These are phyloP conservation scores for Medicago arabica DNA, from an alignment of 306 rosid genomes.

Conservation along the genomic window DNA sequence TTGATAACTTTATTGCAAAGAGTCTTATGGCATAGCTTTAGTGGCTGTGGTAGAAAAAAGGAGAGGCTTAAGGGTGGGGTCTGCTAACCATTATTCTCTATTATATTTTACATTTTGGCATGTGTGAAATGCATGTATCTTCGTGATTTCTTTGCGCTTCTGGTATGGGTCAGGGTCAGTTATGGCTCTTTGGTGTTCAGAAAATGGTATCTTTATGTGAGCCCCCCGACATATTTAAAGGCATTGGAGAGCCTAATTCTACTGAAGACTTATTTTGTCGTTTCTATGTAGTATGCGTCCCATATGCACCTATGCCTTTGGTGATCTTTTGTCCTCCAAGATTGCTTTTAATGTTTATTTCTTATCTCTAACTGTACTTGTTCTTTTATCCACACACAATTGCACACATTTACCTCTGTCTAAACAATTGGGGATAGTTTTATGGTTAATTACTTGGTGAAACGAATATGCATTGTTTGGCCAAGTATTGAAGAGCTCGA, in stretches of 20 bases:
- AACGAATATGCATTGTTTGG: constrained; percentile 1
- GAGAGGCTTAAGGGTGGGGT: constrained; percentile 20
- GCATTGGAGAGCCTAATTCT: constrained; percentile 12
- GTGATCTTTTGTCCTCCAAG: background rate
- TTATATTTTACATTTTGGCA: constrained; percentile 12
- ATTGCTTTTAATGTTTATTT: constrained; percentile 3
- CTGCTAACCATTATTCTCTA: constrained; percentile 14
- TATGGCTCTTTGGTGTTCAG: constrained; percentile 22
- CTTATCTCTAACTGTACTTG: constrained; percentile 14
- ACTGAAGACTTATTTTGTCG: constrained; percentile 13
- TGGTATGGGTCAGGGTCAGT: background rate
- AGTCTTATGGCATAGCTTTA: background rate
- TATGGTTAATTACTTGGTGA: constrained; percentile 6
- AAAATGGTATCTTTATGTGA: background rate
- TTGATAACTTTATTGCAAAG: background rate
- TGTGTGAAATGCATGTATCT: constrained; percentile 21
- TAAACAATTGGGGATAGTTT: constrained; percentile 8
- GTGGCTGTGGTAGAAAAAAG: constrained; percentile 19
- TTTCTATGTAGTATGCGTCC: constrained; percentile 3
- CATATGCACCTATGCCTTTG: background rate
- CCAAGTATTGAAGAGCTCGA: constrained; percentile 15
- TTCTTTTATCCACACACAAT: constrained; percentile 16
- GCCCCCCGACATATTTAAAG: constrained; percentile 4
- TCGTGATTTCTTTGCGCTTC: constrained; percentile 14
- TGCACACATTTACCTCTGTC: constrained; percentile 5